These are phyloP conservation scores for Auriscalpium vulgare DNA, from an alignment of 768 basidiomycete genomes.

Conservation along the genomic window DNA sequence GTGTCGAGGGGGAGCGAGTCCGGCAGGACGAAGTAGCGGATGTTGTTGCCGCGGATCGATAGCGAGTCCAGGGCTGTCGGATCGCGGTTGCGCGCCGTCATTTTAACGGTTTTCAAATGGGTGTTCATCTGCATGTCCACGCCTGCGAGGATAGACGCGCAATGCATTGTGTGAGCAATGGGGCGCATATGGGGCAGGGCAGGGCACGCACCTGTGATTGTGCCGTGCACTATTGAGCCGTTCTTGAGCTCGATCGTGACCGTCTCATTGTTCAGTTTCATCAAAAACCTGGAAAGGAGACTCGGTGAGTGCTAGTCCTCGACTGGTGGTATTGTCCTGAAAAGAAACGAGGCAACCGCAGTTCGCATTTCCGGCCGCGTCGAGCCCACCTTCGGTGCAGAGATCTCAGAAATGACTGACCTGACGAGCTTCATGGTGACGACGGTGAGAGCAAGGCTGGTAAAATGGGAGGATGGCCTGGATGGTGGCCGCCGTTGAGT, in stretches of 20 bases:
- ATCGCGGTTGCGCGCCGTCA: conserved; percentile 88
- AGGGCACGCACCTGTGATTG: conserved; percentile 73
- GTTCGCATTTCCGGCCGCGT: neutral
- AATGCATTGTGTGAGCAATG: conserved; percentile 4
- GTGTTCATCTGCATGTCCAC: conserved; percentile 99
- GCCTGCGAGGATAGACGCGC: conserved; percentile 38
- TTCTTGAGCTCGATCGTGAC: conserved; percentile 98
- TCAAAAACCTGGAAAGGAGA: conserved; percentile 68
- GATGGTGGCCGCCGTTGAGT: too few species aligned
- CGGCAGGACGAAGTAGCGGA: conserved; percentile 96
- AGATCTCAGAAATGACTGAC: neutral
- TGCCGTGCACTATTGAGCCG: conserved; percentile 90
- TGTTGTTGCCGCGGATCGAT: conserved; percentile 93
- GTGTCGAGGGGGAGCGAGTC: conserved; percentile 96
- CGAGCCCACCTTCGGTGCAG: neutral
- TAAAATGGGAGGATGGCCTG: too few species aligned
- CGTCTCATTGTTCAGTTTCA: conserved; percentile 99
- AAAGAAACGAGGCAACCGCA: neutral
- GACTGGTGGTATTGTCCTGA: neutral
- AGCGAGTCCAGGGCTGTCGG: conserved; percentile 81
- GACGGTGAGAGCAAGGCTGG: too few species aligned
- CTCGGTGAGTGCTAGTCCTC: conserved; percentile 6
- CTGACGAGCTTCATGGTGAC: conserved; percentile 4
- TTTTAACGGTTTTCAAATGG: conserved; percentile 94
- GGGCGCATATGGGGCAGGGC: neutral